A percentile compares a stretch with the other conserved stretches of the same genome.
Evolutionary conservation across 2,329 filamentous ascomycete genomes (phyloP).

Genomic region (Daldinia eschscholtzii): DNA sequence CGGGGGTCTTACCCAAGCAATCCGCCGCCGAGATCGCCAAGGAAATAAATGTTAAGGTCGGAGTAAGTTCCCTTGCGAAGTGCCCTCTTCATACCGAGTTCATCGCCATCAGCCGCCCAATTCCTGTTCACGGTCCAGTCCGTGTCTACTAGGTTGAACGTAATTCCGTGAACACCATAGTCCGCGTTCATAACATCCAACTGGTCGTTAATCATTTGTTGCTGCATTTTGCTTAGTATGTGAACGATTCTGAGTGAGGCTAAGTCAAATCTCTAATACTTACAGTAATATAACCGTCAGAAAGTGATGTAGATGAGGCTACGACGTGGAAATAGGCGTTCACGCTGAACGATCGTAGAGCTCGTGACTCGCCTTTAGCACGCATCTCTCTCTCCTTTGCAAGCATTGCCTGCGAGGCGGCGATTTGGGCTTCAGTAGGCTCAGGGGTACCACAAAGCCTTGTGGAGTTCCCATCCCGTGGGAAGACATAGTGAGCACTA

Average conservation of each 20-base stretch:
- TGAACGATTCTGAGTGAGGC: neutral
- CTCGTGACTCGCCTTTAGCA: slow-evolving; percentile 41
- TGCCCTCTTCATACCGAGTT: slow-evolving; percentile 59
- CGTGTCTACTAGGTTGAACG: slow-evolving; percentile 59
- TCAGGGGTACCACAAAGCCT: slow-evolving; percentile 49
- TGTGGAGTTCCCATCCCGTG: slow-evolving; percentile 34
- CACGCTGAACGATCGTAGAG: slow-evolving; percentile 50
- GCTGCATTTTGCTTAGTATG: slow-evolving; percentile 47
- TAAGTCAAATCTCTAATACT: slow-evolving; percentile 13
- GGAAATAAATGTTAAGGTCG: slow-evolving; percentile 63
- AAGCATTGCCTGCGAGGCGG: slow-evolving; percentile 45
- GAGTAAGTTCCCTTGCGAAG: slow-evolving; percentile 61
- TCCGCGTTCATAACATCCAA: slow-evolving; percentile 61
- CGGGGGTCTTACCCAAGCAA: slow-evolving; percentile 53
- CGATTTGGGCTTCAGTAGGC: slow-evolving; percentile 48
- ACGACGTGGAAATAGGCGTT: slow-evolving; percentile 58
- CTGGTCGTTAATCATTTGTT: slow-evolving; percentile 56
- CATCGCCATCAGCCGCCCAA: slow-evolving; percentile 59
- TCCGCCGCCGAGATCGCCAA: slow-evolving; percentile 52
- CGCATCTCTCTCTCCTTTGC: slow-evolving; percentile 45
- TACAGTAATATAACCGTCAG: slow-evolving; percentile 56
- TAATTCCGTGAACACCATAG: slow-evolving; percentile 59
- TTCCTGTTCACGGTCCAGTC: slow-evolving; percentile 61
- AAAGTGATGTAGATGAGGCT: slow-evolving; percentile 48
- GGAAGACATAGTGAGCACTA: slow-evolving; percentile 41